Conservation (phyloP, 2,329 filamentous ascomycete genomes). For the Arthrobotrys sphaeroides region DNA sequence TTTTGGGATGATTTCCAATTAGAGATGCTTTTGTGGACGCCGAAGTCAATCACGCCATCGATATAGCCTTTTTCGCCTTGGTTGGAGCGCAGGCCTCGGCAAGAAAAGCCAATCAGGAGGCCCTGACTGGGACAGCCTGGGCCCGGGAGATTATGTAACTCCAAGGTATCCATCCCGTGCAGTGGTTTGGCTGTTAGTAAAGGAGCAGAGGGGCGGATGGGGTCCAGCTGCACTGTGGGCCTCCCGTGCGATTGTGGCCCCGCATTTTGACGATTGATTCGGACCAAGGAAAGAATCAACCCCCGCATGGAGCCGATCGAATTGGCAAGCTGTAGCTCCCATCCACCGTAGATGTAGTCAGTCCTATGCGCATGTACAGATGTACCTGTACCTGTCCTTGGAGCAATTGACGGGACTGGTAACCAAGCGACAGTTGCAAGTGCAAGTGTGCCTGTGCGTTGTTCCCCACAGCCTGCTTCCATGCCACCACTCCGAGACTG, state of each 20-base stretch:
- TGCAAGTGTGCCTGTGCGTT: no score
- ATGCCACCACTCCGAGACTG: no score
- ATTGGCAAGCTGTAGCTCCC: no score
- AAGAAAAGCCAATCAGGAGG: constrained; percentile 9
- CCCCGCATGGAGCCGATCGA: no score
- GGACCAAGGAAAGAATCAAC: no score
- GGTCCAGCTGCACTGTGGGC: background rate
- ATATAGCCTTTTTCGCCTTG: constrained; percentile 36
- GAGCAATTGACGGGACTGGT: no score
- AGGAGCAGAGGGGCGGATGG: no score
- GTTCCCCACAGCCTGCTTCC: no score
- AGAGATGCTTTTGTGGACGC: constrained; percentile 33
- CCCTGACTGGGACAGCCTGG: background rate
- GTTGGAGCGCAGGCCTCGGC: constrained; percentile 1
- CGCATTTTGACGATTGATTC: background rate
- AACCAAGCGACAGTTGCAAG: no score
- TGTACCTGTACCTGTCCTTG: no score
- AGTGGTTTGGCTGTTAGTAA: constrained; percentile 5
- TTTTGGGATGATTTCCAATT: constrained; percentile 18
- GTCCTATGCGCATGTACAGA: no score
- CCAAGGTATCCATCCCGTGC: constrained; percentile 11
- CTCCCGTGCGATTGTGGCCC: background rate
- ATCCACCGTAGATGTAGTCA: no score
- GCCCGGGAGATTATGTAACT: constrained; percentile 22
- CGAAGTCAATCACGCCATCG: constrained; percentile 52